Conservation (phyloP, 2,329 filamentous ascomycete species). For the Aspergillus alliaceus region DNA sequence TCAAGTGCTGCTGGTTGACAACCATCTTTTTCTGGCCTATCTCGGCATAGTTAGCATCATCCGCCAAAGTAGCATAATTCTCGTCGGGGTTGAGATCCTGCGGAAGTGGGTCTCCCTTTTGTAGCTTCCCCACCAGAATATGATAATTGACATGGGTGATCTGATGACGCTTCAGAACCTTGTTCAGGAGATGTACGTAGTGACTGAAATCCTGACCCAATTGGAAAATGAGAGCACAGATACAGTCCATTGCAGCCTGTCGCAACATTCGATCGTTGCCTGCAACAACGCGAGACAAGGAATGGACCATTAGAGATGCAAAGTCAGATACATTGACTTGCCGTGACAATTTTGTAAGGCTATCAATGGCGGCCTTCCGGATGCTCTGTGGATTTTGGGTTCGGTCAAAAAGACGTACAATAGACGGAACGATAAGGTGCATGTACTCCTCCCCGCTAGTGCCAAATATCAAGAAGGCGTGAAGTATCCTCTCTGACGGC, state of each 20-base stretch:
- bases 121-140: conserved; percentile 84
- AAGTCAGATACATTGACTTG: conserved; percentile 98
- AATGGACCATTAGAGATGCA: conserved; percentile 93
- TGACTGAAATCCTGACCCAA: conserved; percentile 93
- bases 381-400: conserved; percentile 76
- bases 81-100: conserved; percentile 89
- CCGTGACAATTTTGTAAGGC: conserved; percentile 87
- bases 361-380: conserved; percentile 88
- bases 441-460: conserved; percentile 97
- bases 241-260: conserved; percentile 82
- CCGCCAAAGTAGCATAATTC: conserved; percentile 72
- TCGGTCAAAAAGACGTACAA: conserved; percentile 92
- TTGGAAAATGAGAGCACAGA: conserved; percentile 94
- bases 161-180: conserved; percentile 73
- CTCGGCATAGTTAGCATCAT: conserved; percentile 80
- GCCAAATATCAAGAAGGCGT: conserved; percentile 94
- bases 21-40: conserved; percentile 90
- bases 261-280: conserved; percentile 72
- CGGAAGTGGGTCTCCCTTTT: conserved; percentile 92
- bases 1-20: conserved; percentile 95
- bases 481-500: conserved; percentile 85
- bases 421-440: conserved; percentile 95
- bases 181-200: conserved; percentile 91
- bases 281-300: conserved; percentile 77
- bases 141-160: conserved; percentile 91